These are phyloP conservation scores for Leishmania aethiopica DNA, from an alignment of 208 protist species.

Conservation along the genomic window DNA sequence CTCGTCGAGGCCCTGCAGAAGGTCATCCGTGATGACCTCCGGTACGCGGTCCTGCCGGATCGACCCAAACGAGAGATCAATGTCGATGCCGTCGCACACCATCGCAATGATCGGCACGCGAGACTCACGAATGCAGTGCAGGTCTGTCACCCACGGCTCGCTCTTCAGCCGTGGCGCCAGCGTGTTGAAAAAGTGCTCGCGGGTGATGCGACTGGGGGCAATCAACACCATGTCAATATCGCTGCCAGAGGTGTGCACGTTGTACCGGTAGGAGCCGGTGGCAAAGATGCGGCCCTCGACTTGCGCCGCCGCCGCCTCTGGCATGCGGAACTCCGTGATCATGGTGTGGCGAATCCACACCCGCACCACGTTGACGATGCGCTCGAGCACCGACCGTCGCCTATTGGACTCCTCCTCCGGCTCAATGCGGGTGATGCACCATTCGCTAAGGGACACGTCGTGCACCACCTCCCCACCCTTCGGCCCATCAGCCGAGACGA, in stretches of 20 bases:
- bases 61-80: constrained; percentile 96
- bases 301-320: constrained; percentile 79
- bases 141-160: constrained; percentile 80
- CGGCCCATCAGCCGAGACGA: constrained; percentile 82
- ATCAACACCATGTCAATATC: constrained; percentile 98
- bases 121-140: constrained; percentile 93
- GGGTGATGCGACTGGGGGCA: constrained; percentile 91
- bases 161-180: constrained; percentile 81
- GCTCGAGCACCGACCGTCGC: constrained; percentile 80
- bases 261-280: constrained; percentile 98
- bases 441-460: constrained; percentile 66
- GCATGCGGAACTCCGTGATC: constrained; percentile 92
- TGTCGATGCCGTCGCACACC: constrained; percentile 95
- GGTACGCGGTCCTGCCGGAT: constrained; percentile 90
- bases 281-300: constrained; percentile 96
- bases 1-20: constrained; percentile 94
- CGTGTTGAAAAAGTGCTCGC: constrained; percentile 95
- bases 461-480: constrained; percentile 73
- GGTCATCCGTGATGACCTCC: constrained; percentile 93
- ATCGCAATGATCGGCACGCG: constrained; percentile 97
- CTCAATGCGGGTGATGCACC: constrained; percentile 82
- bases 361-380: constrained; percentile 83
- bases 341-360: constrained; percentile 87
- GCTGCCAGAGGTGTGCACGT: constrained; percentile 95
- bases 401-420: constrained; percentile 89